Evolutionary conservation across 2,329 filamentous ascomycete genomes (phyloP).

Genomic region (Penicillium hordei): DNA sequence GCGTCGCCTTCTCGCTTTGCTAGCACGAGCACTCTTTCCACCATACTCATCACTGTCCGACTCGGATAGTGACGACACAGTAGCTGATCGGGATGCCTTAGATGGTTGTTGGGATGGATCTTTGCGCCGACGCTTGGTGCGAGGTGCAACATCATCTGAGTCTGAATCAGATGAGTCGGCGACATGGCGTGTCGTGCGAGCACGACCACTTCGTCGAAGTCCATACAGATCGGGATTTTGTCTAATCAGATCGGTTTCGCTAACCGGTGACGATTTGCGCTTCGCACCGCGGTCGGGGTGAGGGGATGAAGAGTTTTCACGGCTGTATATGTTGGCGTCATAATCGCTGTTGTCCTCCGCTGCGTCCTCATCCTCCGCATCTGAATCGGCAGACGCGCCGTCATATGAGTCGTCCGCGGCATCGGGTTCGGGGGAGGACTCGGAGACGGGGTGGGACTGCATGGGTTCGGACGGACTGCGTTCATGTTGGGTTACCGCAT

Average conservation of each 20-base stretch:
- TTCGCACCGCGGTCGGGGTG: conserved; percentile 69
- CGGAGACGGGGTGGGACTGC: conserved; percentile 55
- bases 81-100: conserved; percentile 49
- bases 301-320: conserved; percentile 67
- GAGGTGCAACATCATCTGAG: conserved; percentile 64
- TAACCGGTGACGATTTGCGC: conserved; percentile 65
- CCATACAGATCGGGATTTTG: conserved; percentile 95
- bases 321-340: conserved; percentile 57
- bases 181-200: conserved; percentile 61
- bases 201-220: conserved; percentile 78
- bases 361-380: conserved; percentile 65
- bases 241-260: conserved; percentile 80
- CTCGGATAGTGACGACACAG: conserved; percentile 66
- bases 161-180: conserved; percentile 67
- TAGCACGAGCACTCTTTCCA: conserved; percentile 66
- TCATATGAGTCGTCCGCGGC: conserved; percentile 43
- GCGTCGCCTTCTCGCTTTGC: conserved; percentile 74
- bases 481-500: conserved; percentile 58
- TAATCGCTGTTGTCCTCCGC: conserved; percentile 62
- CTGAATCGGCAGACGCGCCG: conserved; percentile 37
- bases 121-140: conserved; percentile 53
- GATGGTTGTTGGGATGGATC: conserved; percentile 52
- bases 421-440: conserved; percentile 46
- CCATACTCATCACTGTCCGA: conserved; percentile 71
- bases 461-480: conserved; percentile 74